phyloP scores from a whole-genome alignment of 2,329 filamentous ascomycete species.

The Alternaria sp. region DNA sequence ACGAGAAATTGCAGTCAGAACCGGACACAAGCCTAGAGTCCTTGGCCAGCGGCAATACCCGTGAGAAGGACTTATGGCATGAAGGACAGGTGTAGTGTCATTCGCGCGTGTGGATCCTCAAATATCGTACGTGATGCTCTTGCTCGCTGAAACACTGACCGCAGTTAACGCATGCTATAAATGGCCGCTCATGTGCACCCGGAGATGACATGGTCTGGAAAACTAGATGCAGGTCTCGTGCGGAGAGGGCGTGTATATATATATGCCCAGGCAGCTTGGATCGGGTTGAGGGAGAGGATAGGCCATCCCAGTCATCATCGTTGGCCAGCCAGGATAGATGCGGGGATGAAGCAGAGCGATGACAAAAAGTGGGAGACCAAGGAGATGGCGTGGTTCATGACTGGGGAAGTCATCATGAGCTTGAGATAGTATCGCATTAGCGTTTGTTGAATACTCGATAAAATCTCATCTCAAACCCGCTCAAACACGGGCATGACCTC shows the following conservation, averaged over 20 bases:
- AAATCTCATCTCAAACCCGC: slow-evolving; percentile 6
- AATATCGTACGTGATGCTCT: slow-evolving; percentile 24
- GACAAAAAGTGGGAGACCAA: background rate
- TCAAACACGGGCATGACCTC: slow-evolving; percentile 60
- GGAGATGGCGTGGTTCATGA: background rate
- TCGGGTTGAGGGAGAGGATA: background rate
- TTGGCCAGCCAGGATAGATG: slow-evolving; percentile 1
- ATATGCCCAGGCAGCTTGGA: slow-evolving; percentile 1
- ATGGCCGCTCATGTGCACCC: background rate
- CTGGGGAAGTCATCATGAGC: background rate
- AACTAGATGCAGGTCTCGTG: background rate
- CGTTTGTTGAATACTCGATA: background rate
- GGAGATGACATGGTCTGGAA: background rate
- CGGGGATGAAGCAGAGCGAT: background rate
- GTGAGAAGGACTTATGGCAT: slow-evolving; percentile 23
- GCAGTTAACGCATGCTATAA: slow-evolving; percentile 16
- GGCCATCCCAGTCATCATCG: background rate
- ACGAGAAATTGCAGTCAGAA: background rate
- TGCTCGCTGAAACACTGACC: slow-evolving; percentile 18
- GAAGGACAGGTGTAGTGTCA: slow-evolving; percentile 22
- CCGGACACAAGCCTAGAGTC: background rate
- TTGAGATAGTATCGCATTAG: background rate
- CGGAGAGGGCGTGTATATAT: background rate
- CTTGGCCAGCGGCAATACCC: slow-evolving; percentile 10
- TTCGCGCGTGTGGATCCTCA: slow-evolving; percentile 26